Percentiles rank a stretch among this genome's conserved stretches.
Evolutionary conservation across 495 filamentous ascomycete species (phyloP).

Genomic region (Saxispiralis lemnorum): DNA sequence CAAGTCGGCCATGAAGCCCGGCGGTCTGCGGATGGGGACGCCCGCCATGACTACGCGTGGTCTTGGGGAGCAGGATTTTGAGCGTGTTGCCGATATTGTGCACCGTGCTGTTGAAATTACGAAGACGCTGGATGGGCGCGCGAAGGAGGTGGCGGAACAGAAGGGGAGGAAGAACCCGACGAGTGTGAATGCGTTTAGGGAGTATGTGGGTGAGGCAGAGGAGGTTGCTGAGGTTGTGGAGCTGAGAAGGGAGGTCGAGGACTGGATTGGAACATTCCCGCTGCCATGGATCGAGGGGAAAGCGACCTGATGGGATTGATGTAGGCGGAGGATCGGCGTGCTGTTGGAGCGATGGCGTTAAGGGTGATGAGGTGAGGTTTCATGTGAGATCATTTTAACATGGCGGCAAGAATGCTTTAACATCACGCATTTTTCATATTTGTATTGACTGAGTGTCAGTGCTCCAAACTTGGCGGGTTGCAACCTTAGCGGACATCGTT

Average conservation of each 20-base stretch:
- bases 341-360: background rate
- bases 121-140: conserved; percentile 63
- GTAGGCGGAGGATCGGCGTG: background rate
- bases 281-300: conserved; percentile 53
- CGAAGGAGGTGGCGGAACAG: conserved; percentile 54
- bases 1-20: conserved; percentile 89
- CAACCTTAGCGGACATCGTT: too few species aligned
- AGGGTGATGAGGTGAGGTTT: background rate
- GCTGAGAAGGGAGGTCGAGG: conserved; percentile 74
- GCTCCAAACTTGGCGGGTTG: too few species aligned
- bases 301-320: background rate
- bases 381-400: background rate
- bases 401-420: background rate
- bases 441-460: too few species aligned
- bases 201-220: conserved; percentile 67
- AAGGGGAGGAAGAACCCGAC: conserved; percentile 63
- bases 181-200: conserved; percentile 68
- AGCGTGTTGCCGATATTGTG: conserved; percentile 80
- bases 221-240: conserved; percentile 70
- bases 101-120: conserved; percentile 78
- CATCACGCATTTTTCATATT: background rate
- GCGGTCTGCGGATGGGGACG: conserved; percentile 86
- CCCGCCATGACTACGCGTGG: conserved; percentile 97
- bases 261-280: conserved; percentile 83
- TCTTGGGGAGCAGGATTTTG: conserved; percentile 73